phyloP scores from a whole-genome alignment of 208 protist genomes.

The Acanthamoeba lugdunensis region DNA sequence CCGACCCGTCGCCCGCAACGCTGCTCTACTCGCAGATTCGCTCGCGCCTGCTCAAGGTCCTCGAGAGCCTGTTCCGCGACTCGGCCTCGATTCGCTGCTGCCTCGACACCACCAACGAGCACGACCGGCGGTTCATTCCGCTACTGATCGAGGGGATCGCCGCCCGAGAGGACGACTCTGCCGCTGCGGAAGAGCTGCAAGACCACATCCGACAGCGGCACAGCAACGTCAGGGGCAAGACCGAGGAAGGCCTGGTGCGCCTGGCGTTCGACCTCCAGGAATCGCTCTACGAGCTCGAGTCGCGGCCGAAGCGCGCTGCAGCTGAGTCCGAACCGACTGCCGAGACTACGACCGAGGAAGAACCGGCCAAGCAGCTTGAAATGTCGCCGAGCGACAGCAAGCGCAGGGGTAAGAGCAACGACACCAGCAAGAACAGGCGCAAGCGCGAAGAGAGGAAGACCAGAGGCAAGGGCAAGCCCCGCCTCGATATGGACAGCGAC shows the following conservation, averaged over 20 bases:
- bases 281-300: constrained; percentile 19
- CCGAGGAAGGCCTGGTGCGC: background rate
- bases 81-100: background rate
- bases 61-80: background rate
- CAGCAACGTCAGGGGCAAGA: background rate
- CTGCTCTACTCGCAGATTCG: constrained; percentile 11
- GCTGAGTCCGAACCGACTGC: background rate
- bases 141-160: constrained; percentile 25
- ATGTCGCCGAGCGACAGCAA: background rate
- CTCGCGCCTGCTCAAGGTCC: background rate
- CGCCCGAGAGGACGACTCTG: background rate
- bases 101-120: background rate
- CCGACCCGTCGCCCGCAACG: background rate
- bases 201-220: background rate
- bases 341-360: background rate
- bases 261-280: constrained; percentile 27
- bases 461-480: constrained; percentile 2
- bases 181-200: background rate
- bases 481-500: background rate
- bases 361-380: background rate
- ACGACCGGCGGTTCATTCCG: background rate
- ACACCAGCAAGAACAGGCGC: background rate
- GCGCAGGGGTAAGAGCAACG: background rate
- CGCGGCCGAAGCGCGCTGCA: background rate
- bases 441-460: constrained; percentile 5